phyloP scores from a whole-genome alignment of 768 basidiomycete genomes.

The Floccularia luteovirens region DNA sequence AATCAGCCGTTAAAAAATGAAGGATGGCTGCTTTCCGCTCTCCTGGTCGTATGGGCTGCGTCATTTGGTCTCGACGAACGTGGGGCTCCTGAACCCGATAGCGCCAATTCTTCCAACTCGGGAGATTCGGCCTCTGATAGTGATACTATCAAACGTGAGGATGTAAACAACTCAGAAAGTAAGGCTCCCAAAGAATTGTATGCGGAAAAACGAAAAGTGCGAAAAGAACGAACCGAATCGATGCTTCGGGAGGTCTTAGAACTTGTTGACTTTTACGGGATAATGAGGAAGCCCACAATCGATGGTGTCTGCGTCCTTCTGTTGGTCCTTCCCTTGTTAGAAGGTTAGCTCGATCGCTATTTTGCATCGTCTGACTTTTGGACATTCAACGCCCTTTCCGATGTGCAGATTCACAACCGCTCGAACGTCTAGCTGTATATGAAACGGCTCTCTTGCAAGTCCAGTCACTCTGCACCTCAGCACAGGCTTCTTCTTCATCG shows the following conservation, averaged over 20 bases:
- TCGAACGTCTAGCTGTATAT: slow-evolving; percentile 59
- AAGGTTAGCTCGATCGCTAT: slow-evolving; percentile 39
- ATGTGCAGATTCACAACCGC: slow-evolving; percentile 31
- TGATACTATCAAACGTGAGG: slow-evolving; percentile 3
- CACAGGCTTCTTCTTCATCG: slow-evolving; percentile 21
- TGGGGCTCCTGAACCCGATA: slow-evolving; percentile 44
- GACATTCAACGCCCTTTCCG: slow-evolving; percentile 5
- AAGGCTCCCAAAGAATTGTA: slow-evolving; percentile 22
- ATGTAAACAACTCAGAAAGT: slow-evolving; percentile 8
- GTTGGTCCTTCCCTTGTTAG: slow-evolving; percentile 74
- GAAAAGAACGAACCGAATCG: slow-evolving; percentile 49
- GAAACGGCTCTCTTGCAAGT: slow-evolving; percentile 81
- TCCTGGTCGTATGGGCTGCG: slow-evolving; percentile 83
- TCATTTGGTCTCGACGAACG: slow-evolving; percentile 84
- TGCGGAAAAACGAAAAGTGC: slow-evolving; percentile 28
- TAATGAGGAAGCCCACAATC: slow-evolving; percentile 78
- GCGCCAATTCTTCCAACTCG: slow-evolving; percentile 10
- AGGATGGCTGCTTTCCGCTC: slow-evolving; percentile 69
- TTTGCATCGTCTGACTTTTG: slow-evolving; percentile 3
- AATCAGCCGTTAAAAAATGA: slow-evolving; percentile 57
- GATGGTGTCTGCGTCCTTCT: slow-evolving; percentile 80
- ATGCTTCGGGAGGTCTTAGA: slow-evolving; percentile 75
- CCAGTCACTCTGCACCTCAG: slow-evolving; percentile 61
- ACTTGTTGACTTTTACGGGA: slow-evolving; percentile 71
- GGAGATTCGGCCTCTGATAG: slow-evolving; percentile 2